Conservation (phyloP, 139 green algal species). For the Chlorella sp. region DNA sequence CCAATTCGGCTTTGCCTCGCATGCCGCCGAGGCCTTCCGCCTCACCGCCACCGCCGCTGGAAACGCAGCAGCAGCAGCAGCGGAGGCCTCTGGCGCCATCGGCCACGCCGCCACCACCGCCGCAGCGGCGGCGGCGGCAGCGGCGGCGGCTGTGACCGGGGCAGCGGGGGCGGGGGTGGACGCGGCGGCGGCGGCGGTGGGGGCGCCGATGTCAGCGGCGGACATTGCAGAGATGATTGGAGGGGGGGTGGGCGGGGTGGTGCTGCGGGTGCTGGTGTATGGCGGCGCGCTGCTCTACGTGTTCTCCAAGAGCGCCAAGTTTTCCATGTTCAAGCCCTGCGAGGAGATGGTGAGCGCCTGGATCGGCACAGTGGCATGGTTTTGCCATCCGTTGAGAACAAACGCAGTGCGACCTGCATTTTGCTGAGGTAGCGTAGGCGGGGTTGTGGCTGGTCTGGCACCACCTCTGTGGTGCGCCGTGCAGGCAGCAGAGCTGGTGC, state of each 20-base stretch:
- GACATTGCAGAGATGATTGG: too few relatives aligned
- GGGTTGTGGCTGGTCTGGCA: too few relatives aligned
- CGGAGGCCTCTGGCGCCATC: too few relatives aligned
- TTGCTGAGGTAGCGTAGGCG: too few relatives aligned
- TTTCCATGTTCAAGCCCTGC: slow-evolving; percentile 90
- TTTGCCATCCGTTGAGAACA: too few relatives aligned
- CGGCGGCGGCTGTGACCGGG: not conserved
- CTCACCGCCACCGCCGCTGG: too few relatives aligned
- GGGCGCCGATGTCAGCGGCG: not conserved
- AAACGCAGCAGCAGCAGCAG: not conserved
- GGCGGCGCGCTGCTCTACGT: slow-evolving; percentile 73
- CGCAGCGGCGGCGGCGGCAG: not conserved
- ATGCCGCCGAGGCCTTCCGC: too few relatives aligned
- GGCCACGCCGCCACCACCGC: too few relatives aligned
- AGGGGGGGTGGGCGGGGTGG: not conserved
- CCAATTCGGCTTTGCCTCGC: slow-evolving; percentile 19
- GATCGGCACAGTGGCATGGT: too few relatives aligned
- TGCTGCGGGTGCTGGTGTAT: slow-evolving; percentile 55
- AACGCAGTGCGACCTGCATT: too few relatives aligned
- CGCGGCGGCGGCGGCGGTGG: not conserved
- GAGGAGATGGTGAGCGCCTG: slow-evolving; percentile 90
- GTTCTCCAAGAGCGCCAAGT: slow-evolving; percentile 80
- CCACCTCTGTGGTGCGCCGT: too few relatives aligned
- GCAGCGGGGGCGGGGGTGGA: not conserved
- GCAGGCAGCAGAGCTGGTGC: not conserved